Conservation (phyloP, 441 rosid species). For the Pelargonium australe region DNA sequence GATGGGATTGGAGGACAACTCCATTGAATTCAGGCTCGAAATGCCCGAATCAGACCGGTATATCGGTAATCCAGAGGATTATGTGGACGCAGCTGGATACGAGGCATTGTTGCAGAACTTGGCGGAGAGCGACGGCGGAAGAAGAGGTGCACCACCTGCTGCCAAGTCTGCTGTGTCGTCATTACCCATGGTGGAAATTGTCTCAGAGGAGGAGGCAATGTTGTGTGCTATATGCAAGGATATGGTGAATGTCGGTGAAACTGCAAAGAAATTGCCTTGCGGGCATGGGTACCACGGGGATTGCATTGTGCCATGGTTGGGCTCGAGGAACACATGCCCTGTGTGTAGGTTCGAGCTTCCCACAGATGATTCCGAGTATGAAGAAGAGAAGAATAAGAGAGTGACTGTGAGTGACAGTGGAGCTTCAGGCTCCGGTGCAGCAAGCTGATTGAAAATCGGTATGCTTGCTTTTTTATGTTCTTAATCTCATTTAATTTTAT, state of each 20-base stretch:
- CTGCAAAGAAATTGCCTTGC: conserved; percentile 53
- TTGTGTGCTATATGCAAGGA: conserved; percentile 73
- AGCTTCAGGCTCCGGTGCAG: conserved; percentile 32
- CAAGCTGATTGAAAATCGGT: conserved; percentile 22
- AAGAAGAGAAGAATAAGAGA: conserved; percentile 48
- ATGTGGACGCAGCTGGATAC: conserved; percentile 57
- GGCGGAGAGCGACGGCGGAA: conserved; percentile 56
- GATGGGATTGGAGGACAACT: conserved; percentile 62
- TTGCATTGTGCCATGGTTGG: conserved; percentile 70
- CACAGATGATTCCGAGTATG: conserved; percentile 69
- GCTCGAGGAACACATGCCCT: conserved; percentile 67
- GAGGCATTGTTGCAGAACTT: conserved; percentile 60
- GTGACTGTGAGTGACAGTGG: conserved; percentile 19
- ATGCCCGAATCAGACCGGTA: conserved; percentile 44
- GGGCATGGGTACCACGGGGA: conserved; percentile 64
- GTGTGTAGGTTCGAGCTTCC: conserved; percentile 66
- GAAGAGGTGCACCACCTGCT: conserved; percentile 71
- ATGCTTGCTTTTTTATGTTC: conserved; percentile 6
- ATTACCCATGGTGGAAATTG: conserved; percentile 35
- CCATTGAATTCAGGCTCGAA: conserved; percentile 51
- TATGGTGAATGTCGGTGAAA: conserved; percentile 42
- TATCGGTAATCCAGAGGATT: conserved; percentile 58
- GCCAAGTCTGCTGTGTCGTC: conserved; percentile 37
- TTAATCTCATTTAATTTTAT: neutral
- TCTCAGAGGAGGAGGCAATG: conserved; percentile 24